A percentile compares a stretch with the other conserved stretches of the same genome.
These are phyloP conservation scores for Beauveria sp. DNA, from an alignment of 2,329 filamentous ascomycete species.

Conservation along the genomic window DNA sequence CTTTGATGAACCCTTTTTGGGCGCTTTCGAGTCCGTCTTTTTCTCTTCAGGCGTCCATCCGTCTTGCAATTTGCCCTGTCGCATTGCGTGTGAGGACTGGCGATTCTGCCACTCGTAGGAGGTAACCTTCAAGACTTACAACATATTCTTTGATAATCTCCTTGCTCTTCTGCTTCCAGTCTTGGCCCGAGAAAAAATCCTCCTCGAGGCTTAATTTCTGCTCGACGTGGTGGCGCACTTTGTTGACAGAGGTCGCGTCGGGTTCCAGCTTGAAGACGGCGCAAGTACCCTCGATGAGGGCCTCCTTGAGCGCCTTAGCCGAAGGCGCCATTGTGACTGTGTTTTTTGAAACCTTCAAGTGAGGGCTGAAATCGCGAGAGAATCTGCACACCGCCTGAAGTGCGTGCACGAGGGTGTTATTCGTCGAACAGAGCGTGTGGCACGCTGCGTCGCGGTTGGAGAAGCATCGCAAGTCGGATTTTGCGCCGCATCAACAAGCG, in stretches of 20 bases:
- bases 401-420: neutral
- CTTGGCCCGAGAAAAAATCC: constrained; percentile 39
- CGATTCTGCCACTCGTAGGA: neutral
- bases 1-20: constrained; percentile 32
- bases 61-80: constrained; percentile 29
- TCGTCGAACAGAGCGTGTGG: neutral
- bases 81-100: constrained; percentile 5
- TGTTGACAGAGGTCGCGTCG: constrained; percentile 47
- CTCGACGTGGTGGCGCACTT: constrained; percentile 45
- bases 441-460: constrained; percentile 2
- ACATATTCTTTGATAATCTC: constrained; percentile 44
- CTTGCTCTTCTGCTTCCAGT: constrained; percentile 55
- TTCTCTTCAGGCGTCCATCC: constrained; percentile 24
- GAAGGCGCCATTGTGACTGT: constrained; percentile 31
- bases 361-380: neutral
- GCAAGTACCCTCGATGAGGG: constrained; percentile 39
- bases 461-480: neutral
- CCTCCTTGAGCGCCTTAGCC: constrained; percentile 34
- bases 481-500: neutral
- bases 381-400: neutral
- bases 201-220: constrained; percentile 38
- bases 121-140: constrained; percentile 31
- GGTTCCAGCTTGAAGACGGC: constrained; percentile 36
- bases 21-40: neutral
- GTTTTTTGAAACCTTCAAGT: neutral